These are phyloP conservation scores for Saccharomyces eubayanus DNA, from an alignment of 805 yeast species.

Conservation along the genomic window DNA sequence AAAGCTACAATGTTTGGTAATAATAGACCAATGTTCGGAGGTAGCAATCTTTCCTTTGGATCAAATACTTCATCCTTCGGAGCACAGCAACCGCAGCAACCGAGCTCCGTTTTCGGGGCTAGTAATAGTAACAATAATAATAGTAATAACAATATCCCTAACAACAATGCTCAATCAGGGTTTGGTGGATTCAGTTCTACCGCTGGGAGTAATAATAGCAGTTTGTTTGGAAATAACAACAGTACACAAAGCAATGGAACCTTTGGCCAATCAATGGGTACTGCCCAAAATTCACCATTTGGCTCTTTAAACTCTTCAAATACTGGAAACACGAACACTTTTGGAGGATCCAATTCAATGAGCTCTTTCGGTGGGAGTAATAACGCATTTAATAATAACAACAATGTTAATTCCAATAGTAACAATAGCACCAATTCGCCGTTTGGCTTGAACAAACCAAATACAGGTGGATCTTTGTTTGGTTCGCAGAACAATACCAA, in stretches of 20 bases:
- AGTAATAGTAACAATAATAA: slow-evolving; percentile 15
- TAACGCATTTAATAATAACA: slow-evolving; percentile 25
- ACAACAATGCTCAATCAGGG: slow-evolving; percentile 27
- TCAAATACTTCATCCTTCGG: slow-evolving; percentile 18
- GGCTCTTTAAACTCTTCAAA: slow-evolving; percentile 4
- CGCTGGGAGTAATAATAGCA: slow-evolving; percentile 13
- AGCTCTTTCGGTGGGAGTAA: slow-evolving; percentile 33
- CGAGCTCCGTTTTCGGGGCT: slow-evolving; percentile 33
- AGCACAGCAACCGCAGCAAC: slow-evolving; percentile 13
- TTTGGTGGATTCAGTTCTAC: slow-evolving; percentile 29
- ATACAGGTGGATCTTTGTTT: slow-evolving; percentile 11
- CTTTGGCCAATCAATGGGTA: slow-evolving; percentile 23
- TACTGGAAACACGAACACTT: slow-evolving; percentile 5
- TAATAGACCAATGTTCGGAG: slow-evolving; percentile 18
- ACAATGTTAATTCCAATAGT: slow-evolving; percentile 16
- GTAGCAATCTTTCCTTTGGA: slow-evolving; percentile 21
- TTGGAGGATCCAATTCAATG: slow-evolving; percentile 13
- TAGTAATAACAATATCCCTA: slow-evolving; percentile 6
- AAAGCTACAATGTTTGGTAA: slow-evolving; percentile 21
- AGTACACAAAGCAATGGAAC: slow-evolving; percentile 16
- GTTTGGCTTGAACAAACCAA: slow-evolving; percentile 31
- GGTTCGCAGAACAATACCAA: neutral
- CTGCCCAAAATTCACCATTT: slow-evolving; percentile 20
- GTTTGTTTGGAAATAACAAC: slow-evolving; percentile 12
- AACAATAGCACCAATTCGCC: slow-evolving; percentile 23